Conservation (phyloP, 2,329 filamentous ascomycete genomes). For the Penicillium sp. region DNA sequence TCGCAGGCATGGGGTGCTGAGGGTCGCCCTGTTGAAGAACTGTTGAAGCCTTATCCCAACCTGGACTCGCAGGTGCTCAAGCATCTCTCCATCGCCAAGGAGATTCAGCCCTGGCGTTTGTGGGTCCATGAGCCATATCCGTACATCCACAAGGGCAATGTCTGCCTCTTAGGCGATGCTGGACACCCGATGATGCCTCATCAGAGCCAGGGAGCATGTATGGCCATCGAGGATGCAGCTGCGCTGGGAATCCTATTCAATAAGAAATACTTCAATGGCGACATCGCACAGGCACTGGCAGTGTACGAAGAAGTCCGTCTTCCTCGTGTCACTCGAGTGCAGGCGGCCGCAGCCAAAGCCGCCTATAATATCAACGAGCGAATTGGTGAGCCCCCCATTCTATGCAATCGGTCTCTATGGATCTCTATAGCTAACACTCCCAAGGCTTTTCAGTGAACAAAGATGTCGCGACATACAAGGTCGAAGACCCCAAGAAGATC, state of each 20-base stretch:
- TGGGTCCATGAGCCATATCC: constrained; percentile 64
- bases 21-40: constrained; percentile 54
- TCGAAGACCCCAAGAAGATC: constrained; percentile 60
- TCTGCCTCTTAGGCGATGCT: constrained; percentile 64
- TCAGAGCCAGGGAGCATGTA: constrained; percentile 67
- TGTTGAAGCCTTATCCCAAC: constrained; percentile 59
- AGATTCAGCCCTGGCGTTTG: constrained; percentile 65
- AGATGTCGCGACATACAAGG: constrained; percentile 56
- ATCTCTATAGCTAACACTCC: constrained; percentile 8
- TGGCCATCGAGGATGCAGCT: constrained; percentile 66
- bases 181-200: constrained; percentile 69
- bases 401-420: neutral
- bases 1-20: constrained; percentile 60
- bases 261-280: constrained; percentile 47
- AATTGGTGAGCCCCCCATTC: constrained; percentile 47
- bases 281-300: constrained; percentile 49
- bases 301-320: constrained; percentile 55
- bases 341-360: constrained; percentile 57
- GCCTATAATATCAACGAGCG: constrained; percentile 62
- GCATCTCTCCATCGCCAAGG: constrained; percentile 60
- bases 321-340: constrained; percentile 56
- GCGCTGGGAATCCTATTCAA: constrained; percentile 62
- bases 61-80: constrained; percentile 58
- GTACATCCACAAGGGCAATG: constrained; percentile 52
- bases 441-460: constrained; percentile 64